phyloP scores from a whole-genome alignment of 2,329 filamentous ascomycete genomes.

The Aquanectria penicillioides region DNA sequence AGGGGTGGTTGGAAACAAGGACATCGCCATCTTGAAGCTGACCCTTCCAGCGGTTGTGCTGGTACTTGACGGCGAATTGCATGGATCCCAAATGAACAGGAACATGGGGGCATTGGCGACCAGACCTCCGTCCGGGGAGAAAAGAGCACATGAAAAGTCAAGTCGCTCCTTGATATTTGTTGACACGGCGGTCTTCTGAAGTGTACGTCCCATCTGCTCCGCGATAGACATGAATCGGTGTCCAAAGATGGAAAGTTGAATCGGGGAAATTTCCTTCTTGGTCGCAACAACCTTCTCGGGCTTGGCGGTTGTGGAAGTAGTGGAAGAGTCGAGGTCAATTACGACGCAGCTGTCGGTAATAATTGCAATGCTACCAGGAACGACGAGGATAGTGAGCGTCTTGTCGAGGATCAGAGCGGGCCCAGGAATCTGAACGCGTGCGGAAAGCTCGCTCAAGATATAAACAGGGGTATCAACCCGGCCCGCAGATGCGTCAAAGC shows the following conservation, averaged over 20 bases:
- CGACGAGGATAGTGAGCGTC: slow-evolving; percentile 79
- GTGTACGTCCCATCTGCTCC: slow-evolving; percentile 82
- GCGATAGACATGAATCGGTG: slow-evolving; percentile 88
- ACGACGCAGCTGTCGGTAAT: slow-evolving; percentile 50
- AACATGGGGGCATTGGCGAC: slow-evolving; percentile 80
- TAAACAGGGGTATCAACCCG: slow-evolving; percentile 40
- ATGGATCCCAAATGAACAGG: slow-evolving; percentile 82
- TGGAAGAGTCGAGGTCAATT: slow-evolving; percentile 41
- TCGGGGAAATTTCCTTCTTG: slow-evolving; percentile 66
- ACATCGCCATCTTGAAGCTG: slow-evolving; percentile 48
- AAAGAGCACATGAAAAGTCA: slow-evolving; percentile 84
- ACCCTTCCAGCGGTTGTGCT: slow-evolving; percentile 72
- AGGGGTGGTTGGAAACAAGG: slow-evolving; percentile 48
- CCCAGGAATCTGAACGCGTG: slow-evolving; percentile 35
- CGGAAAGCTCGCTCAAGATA: slow-evolving; percentile 33
- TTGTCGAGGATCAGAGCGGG: slow-evolving; percentile 70
- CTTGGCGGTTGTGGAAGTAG: neutral
- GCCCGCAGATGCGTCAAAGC: slow-evolving; percentile 26
- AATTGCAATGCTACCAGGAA: slow-evolving; percentile 49
- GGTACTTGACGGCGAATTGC: slow-evolving; percentile 80
- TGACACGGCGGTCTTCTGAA: slow-evolving; percentile 83
- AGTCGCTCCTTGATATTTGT: slow-evolving; percentile 85
- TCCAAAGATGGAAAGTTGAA: slow-evolving; percentile 80
- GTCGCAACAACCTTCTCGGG: slow-evolving; percentile 3
- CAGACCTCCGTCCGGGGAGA: slow-evolving; percentile 77